Evolutionary conservation across 805 yeast genomes (phyloP).

Genomic region (Wickerhamomyces tratensis): DNA sequence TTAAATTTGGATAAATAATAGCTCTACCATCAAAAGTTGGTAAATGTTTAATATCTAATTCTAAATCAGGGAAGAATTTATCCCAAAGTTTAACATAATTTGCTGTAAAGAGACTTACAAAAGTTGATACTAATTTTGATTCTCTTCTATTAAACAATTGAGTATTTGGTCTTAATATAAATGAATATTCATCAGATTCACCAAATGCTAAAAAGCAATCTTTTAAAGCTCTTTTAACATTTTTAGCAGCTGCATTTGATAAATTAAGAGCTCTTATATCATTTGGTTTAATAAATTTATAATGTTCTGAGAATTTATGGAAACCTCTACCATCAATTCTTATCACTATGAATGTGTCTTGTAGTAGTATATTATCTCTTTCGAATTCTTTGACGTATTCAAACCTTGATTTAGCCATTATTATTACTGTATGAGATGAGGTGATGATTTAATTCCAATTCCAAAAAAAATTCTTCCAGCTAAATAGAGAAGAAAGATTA

Average conservation of each 20-base stretch:
- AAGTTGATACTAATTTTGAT: conserved; percentile 65
- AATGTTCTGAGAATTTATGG: conserved; percentile 69
- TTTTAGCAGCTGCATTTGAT: conserved; percentile 74
- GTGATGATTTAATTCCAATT: too few relatives aligned
- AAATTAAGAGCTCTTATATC: conserved; percentile 66
- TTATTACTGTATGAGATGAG: too few relatives aligned
- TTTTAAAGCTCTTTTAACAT: conserved; percentile 51
- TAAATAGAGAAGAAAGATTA: too few relatives aligned
- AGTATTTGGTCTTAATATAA: conserved; percentile 58
- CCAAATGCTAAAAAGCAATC: conserved; percentile 84
- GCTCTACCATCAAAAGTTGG: conserved; percentile 93
- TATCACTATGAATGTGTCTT: conserved; percentile 72
- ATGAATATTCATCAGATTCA: conserved; percentile 91
- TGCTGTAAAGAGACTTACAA: conserved; percentile 76
- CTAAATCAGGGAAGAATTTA: conserved; percentile 35
- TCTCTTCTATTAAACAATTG: conserved; percentile 74
- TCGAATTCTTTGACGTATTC: conserved; percentile 86
- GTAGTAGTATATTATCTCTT: conserved; percentile 59
- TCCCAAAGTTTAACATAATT: conserved; percentile 66
- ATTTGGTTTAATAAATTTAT: conserved; percentile 80
- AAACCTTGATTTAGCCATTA: conserved; percentile 77
- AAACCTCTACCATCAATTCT: conserved; percentile 93
- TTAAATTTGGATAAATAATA: conserved; percentile 65
- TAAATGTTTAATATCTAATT: conserved; percentile 39
- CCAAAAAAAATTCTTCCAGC: too few relatives aligned